Evolutionary conservation across 148 eudicot genomes (phyloP).

Genomic region (Amaranthus hypochondriacus): DNA sequence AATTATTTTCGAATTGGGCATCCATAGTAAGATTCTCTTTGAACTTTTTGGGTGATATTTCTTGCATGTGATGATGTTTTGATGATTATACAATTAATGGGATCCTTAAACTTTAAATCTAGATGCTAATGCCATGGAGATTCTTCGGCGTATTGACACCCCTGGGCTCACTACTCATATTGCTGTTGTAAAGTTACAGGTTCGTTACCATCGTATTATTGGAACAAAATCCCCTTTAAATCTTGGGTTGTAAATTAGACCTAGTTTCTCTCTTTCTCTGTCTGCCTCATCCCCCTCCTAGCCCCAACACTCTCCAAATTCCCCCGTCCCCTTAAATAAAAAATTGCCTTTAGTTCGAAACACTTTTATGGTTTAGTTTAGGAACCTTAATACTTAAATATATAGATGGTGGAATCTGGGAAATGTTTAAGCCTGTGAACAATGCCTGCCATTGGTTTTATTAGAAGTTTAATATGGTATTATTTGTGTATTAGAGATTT

Average conservation of each 20-base stretch:
- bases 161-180: slow-evolving; percentile 2
- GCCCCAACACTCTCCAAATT: too few relatives aligned
- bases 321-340: too few relatives aligned
- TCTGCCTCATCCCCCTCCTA: too few relatives aligned
- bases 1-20: neutral
- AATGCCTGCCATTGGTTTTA: too few relatives aligned
- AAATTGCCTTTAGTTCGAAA: too few relatives aligned
- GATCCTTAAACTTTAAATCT: neutral
- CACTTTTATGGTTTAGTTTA: too few relatives aligned
- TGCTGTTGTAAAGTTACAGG: slow-evolving; percentile 11
- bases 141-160: neutral
- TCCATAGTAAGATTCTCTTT: slow-evolving; percentile 8
- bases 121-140: slow-evolving; percentile 2
- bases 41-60: neutral
- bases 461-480: too few relatives aligned
- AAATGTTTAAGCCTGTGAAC: too few relatives aligned
- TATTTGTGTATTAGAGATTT: too few relatives aligned
- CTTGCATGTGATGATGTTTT: neutral
- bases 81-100: neutral
- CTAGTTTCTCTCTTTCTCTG: neutral
- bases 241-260: neutral
- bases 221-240: neutral
- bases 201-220: neutral
- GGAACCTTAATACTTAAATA: too few relatives aligned
- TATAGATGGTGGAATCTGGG: too few relatives aligned